Conservation (phyloP, 805 yeast species). For the Candida cerambycidarum region DNA sequence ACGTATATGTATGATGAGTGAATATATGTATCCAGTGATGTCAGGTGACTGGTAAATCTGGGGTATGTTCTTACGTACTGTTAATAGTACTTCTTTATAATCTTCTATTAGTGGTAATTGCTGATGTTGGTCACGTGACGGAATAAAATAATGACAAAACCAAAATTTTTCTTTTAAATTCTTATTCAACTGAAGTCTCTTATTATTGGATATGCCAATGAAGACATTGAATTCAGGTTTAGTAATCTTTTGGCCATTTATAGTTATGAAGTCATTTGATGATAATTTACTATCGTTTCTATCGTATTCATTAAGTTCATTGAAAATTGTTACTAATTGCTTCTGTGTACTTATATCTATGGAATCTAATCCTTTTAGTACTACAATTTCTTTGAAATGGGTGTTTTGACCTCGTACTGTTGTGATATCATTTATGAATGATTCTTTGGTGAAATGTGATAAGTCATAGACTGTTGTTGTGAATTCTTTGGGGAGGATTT, state of each 20-base stretch:
- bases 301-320: conserved; percentile 23
- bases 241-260: conserved; percentile 9
- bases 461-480: background rate
- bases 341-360: conserved; percentile 14
- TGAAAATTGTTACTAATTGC: conserved; percentile 18
- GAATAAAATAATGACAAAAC: conserved; percentile 20
- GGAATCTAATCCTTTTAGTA: conserved; percentile 22
- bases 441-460: conserved; percentile 12
- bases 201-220: conserved; percentile 17
- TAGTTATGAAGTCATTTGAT: conserved; percentile 3
- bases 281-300: conserved; percentile 14
- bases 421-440: background rate
- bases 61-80: conserved; percentile 2
- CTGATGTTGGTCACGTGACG: background rate
- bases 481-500: background rate
- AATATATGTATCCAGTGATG: conserved; percentile 35
- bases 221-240: conserved; percentile 19
- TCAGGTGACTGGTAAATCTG: conserved; percentile 34
- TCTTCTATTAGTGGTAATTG: background rate
- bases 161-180: conserved; percentile 26
- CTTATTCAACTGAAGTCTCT: conserved; percentile 16
- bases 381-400: conserved; percentile 8
- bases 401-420: background rate
- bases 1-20: conserved; percentile 35
- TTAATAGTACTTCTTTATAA: background rate